Percentiles rank a stretch among this genome's conserved stretches.
These are phyloP conservation scores for Alloteropsis semialata DNA, from an alignment of 176 grass and related monocot genomes.

Conservation along the genomic window DNA sequence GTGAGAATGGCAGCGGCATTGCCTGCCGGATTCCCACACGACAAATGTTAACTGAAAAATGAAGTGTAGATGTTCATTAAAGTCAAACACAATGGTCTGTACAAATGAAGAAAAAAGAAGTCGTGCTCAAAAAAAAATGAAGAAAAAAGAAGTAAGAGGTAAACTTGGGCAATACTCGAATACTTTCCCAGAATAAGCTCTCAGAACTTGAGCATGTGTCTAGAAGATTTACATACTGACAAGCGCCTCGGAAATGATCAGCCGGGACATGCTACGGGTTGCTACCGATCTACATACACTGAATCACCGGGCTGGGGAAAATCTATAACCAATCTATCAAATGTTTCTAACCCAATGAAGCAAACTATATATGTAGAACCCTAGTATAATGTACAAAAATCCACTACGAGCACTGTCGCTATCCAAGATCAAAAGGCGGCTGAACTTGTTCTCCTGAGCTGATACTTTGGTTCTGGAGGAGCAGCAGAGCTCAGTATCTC, in stretches of 20 bases:
- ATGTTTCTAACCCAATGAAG: slow-evolving; percentile 18
- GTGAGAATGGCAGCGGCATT: background rate
- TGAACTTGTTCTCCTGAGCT: slow-evolving; percentile 70
- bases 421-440: slow-evolving; percentile 51
- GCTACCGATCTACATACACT: slow-evolving; percentile 28
- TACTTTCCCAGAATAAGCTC: slow-evolving; percentile 18
- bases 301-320: background rate
- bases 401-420: slow-evolving; percentile 35
- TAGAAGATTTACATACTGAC: slow-evolving; percentile 38
- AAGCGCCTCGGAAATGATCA: slow-evolving; percentile 18
- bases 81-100: background rate
- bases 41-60: background rate
- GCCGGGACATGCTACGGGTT: slow-evolving; percentile 20
- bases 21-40: background rate
- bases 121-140: too few species aligned
- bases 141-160: background rate
- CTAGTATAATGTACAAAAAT: slow-evolving; percentile 67
- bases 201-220: background rate
- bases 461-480: slow-evolving; percentile 60
- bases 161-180: background rate
- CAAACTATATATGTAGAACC: slow-evolving; percentile 24
- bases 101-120: background rate
- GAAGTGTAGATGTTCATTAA: background rate
- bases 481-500: slow-evolving; percentile 45
- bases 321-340: slow-evolving; percentile 36